Evolutionary conservation across 345 rosid species (phyloP).

Genomic region (Brassica juncea): DNA sequence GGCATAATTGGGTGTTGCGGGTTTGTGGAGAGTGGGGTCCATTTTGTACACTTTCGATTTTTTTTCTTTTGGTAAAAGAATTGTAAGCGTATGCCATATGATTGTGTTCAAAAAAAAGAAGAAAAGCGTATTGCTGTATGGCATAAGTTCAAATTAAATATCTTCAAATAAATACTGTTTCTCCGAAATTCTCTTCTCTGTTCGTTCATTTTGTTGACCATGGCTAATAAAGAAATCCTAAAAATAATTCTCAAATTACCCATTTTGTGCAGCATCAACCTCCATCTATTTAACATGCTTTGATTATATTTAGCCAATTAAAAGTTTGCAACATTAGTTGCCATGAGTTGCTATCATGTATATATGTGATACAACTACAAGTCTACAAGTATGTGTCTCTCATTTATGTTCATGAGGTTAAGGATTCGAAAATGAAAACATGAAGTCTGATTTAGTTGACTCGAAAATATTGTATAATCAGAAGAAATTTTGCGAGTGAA

Average conservation of each 20-base stretch:
- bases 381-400: too few species aligned
- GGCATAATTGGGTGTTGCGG: slow-evolving; percentile 36
- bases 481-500: too few species aligned
- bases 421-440: too few species aligned
- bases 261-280: background rate
- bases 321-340: too few species aligned
- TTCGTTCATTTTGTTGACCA: slow-evolving; percentile 1
- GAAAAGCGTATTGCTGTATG: background rate
- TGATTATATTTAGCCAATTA: too few species aligned
- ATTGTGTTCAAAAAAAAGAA: background rate
- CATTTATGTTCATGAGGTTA: too few species aligned
- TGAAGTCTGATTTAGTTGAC: too few species aligned
- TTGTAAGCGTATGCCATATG: background rate
- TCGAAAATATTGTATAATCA: too few species aligned
- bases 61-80: background rate
- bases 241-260: background rate
- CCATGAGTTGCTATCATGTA: too few species aligned
- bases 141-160: background rate
- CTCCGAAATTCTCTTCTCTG: background rate
- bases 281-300: background rate
- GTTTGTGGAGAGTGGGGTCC: slow-evolving; percentile 36
- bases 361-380: too few species aligned
- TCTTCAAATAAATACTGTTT: background rate
- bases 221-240: background rate
- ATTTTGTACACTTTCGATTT: slow-evolving; percentile 24